Conservation (phyloP, 2,329 filamentous ascomycete genomes). For the Colletotrichum sidae region DNA sequence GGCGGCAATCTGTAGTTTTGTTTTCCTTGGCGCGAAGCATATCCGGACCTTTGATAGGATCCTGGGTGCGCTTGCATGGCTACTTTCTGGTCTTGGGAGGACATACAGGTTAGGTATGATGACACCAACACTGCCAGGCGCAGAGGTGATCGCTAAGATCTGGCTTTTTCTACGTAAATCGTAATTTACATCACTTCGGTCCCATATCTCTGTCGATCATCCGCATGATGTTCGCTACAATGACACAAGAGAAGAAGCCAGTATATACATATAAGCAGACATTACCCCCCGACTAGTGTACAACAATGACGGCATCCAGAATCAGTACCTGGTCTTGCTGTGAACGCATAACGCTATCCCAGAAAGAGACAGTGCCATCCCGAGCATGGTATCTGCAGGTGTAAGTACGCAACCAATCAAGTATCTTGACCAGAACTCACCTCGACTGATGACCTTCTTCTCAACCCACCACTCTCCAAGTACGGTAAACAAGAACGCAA, state of each 20-base stretch:
- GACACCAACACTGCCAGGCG: constrained; percentile 23
- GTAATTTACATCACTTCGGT: no score
- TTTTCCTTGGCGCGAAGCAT: neutral
- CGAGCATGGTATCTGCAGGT: constrained; percentile 79
- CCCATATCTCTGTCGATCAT: no score
- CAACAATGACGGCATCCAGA: no score
- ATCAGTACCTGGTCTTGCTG: constrained; percentile 57
- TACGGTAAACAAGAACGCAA: constrained; percentile 96
- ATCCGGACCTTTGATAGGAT: constrained; percentile 8
- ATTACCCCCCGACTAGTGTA: no score
- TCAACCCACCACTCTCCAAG: constrained; percentile 96
- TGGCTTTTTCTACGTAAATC: neutral
- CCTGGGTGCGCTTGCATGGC: constrained; percentile 17
- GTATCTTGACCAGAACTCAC: constrained; percentile 58
- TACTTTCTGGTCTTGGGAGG: constrained; percentile 6
- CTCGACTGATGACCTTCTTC: constrained; percentile 85
- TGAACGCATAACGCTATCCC: constrained; percentile 89
- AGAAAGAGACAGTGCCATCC: constrained; percentile 81
- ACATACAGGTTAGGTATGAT: neutral
- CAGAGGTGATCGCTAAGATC: constrained; percentile 17
- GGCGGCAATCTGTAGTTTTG: neutral
- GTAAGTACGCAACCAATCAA: constrained; percentile 21
- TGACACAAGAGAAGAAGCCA: no score
- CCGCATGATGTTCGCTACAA: no score
- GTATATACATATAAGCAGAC: no score